Conservation (phyloP, 2,329 filamentous ascomycete genomes). For the Beauveria asiatica region DNA sequence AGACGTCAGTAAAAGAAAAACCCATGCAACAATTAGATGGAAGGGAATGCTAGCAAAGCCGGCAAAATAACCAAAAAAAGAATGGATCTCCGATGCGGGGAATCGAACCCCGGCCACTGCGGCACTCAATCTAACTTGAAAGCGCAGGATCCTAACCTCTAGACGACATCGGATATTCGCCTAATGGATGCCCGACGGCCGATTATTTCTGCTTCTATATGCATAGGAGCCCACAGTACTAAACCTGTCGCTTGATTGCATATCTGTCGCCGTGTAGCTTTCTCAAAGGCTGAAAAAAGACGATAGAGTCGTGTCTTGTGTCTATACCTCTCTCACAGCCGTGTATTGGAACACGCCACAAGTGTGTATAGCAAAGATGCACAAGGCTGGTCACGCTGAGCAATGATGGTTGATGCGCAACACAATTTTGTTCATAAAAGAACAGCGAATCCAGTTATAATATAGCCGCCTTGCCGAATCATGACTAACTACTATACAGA, state of each 20-base stretch:
- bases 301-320: too few relatives aligned
- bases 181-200: neutral
- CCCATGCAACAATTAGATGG: too few relatives aligned
- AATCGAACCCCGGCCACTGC: slow-evolving; percentile 9
- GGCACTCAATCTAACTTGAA: neutral
- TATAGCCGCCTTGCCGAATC: neutral
- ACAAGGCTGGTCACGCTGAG: neutral
- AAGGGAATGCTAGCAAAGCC: neutral
- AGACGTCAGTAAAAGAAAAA: neutral
- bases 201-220: neutral
- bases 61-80: neutral
- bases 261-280: neutral
- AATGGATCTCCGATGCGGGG: slow-evolving; percentile 9
- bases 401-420: neutral
- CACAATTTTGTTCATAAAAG: neutral
- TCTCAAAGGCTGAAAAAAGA: too few relatives aligned
- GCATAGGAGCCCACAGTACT: neutral
- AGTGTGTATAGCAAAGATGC: neutral
- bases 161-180: neutral
- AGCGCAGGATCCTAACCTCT: neutral
- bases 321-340: neutral
- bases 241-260: neutral
- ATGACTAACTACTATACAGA: slow-evolving; percentile 6
- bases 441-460: neutral
- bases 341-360: neutral